A percentile compares a stretch with the other conserved stretches of the same genome.
Conservation (phyloP, 345 rosid species). For the Gossypium australe region DNA sequence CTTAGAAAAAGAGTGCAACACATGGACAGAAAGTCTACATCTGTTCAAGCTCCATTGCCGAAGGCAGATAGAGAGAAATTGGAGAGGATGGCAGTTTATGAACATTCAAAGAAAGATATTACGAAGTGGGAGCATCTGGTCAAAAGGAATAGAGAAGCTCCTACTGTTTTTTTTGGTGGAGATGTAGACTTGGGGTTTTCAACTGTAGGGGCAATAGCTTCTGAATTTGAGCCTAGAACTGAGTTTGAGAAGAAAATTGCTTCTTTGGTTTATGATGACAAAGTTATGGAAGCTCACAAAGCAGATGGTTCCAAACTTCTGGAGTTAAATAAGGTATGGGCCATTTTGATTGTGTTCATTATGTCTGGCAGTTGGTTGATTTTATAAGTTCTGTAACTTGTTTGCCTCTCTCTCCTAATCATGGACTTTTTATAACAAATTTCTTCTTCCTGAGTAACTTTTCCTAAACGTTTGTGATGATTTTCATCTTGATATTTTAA, state of each 20-base stretch:
- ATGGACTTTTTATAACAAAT: not conserved
- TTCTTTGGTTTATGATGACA: slow-evolving; percentile 51
- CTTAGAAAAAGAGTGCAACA: slow-evolving; percentile 48
- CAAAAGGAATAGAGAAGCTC: slow-evolving; percentile 83
- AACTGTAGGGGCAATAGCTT: slow-evolving; percentile 89
- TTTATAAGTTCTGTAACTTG: not conserved
- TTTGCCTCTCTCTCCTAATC: not conserved
- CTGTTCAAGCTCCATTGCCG: slow-evolving; percentile 75
- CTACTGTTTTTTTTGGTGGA: slow-evolving; percentile 68
- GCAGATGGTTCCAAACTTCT: slow-evolving; percentile 83
- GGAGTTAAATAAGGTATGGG: slow-evolving; percentile 66
- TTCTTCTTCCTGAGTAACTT: not conserved
- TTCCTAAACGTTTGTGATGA: not conserved
- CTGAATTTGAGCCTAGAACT: slow-evolving; percentile 86
- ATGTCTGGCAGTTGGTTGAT: not conserved
- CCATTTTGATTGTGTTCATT: not conserved
- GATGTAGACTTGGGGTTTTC: slow-evolving; percentile 67
- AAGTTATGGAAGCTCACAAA: slow-evolving; percentile 67
- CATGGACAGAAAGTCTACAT: slow-evolving; percentile 40
- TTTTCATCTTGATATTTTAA: not conserved
- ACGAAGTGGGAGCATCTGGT: slow-evolving; percentile 73
- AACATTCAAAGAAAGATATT: slow-evolving; percentile 51
- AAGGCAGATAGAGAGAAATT: slow-evolving; percentile 63
- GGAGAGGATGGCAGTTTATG: slow-evolving; percentile 70
- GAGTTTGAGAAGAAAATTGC: slow-evolving; percentile 92